Evolutionary conservation across 148 eudicot species (phyloP).

Genomic region (Euryodendron excelsum): DNA sequence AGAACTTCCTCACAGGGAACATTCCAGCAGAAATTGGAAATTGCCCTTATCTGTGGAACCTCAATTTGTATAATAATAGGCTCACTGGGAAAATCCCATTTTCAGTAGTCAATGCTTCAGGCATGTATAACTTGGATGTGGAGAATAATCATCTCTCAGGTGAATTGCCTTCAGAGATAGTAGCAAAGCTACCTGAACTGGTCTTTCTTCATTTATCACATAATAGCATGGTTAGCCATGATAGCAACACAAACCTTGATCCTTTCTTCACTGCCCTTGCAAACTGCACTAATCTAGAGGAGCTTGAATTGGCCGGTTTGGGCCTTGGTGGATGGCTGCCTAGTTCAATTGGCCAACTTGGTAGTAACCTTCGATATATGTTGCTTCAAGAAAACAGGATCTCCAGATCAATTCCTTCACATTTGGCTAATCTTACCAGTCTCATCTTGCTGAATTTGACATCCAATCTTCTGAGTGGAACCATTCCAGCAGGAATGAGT

Average conservation of each 20-base stretch:
- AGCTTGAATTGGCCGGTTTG: conserved; percentile 35
- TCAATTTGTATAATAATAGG: conserved; percentile 27
- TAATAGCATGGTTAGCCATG: conserved; percentile 27
- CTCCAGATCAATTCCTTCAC: conserved; percentile 30
- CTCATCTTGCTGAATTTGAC: conserved; percentile 28
- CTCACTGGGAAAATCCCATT: conserved; percentile 28
- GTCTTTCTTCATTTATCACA: conserved; percentile 25
- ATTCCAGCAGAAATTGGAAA: conserved; percentile 33
- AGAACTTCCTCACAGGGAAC: conserved; percentile 24
- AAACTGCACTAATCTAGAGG: conserved; percentile 19
- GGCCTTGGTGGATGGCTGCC: conserved; percentile 34
- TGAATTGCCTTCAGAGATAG: conserved; percentile 31
- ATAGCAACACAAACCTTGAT: conserved; percentile 33
- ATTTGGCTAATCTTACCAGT: conserved; percentile 20
- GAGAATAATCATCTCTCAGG: conserved; percentile 30
- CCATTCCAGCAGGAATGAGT: conserved; percentile 25
- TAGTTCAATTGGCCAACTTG: conserved; percentile 21
- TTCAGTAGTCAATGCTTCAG: conserved; percentile 28
- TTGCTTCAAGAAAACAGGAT: conserved; percentile 31
- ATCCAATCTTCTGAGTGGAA: conserved; percentile 30
- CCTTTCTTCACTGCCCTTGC: too few relatives aligned
- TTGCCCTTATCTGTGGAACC: conserved; percentile 22
- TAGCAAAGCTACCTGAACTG: conserved; percentile 19
- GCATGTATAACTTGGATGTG: conserved; percentile 24
- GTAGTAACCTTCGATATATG: neutral